Base-by-base conservation (phyloP, 257 asterid species). In the Marsdenia floribunda region DNA sequence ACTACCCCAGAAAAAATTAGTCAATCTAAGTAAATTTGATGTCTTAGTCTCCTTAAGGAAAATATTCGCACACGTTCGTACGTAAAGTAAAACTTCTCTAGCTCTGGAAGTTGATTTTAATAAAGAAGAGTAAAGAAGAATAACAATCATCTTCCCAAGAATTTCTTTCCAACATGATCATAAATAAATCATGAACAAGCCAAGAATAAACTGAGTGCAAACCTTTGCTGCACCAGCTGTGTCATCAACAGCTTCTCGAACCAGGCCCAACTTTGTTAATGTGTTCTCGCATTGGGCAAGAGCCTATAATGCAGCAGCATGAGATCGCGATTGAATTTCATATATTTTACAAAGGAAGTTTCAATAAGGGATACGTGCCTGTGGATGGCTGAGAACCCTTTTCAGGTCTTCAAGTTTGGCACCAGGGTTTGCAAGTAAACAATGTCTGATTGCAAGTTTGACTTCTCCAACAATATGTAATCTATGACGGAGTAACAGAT, bases 141-240 rank as follows among this genome's bases (percentile, higher is more conserved):
- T 22, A 15, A 49, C 12, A 58, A 33, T 68, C 54, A 73, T 73
- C 75, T 73, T 54, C 33, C 15, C 11, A 3, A 68, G 16, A 29
- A 49, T 38, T 66, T 15, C 42, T 18, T 63, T 13, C n/a, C n/a
- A 37, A 35, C 40, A 52, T 52, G 63, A 58, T 38, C 70, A 44
- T 68, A 55, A 68, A 76, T 58, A 57, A n/a, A 26, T 22, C 18
- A 73, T 38, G 24, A 24, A 46, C 44, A 74, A 61, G 65, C 29
- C 64, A 74, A 35, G 42, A 18, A 61, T 42, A 13, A 64, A 44
- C 16, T 16, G 18, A 60, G 55, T 18, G 65, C 69, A 49, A 68
- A 95, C 99, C 98, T 95, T 88, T 67, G 99, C 99, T 24, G 99
- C 97, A 65, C 99, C 99, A 81, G 99, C 99, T 75, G 99, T 95